These are phyloP conservation scores for Neurospora sp. DNA, from an alignment of 495 filamentous ascomycete genomes.

Conservation along the genomic window DNA sequence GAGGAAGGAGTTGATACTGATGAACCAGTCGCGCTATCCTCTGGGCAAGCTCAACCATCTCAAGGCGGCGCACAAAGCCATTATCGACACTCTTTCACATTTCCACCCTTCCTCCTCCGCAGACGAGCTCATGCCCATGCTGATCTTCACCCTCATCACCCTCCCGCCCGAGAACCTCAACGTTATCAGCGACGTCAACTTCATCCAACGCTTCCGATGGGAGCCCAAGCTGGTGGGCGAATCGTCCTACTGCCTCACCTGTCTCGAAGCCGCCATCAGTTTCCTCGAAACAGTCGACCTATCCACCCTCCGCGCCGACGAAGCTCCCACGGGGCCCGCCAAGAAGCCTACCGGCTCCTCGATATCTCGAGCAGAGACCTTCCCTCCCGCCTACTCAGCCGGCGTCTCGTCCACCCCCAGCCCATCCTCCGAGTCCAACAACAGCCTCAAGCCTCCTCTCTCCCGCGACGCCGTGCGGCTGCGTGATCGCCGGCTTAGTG, in stretches of 20 bases:
- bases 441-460: constrained; percentile 24
- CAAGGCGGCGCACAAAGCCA: constrained; percentile 80
- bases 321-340: constrained; percentile 49
- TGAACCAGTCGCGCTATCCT: constrained; percentile 81
- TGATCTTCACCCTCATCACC: constrained; percentile 91
- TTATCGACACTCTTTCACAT: constrained; percentile 74
- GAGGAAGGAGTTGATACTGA: constrained; percentile 61
- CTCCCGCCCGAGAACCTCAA: constrained; percentile 78
- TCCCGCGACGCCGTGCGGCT: constrained; percentile 32
- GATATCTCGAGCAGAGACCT: constrained; percentile 43
- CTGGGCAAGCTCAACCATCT: constrained; percentile 86
- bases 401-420: constrained; percentile 32
- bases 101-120: constrained; percentile 86
- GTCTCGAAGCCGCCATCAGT: constrained; percentile 86
- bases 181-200: constrained; percentile 84
- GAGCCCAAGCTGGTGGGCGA: constrained; percentile 82
- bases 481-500: constrained; percentile 57
- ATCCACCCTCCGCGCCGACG: constrained; percentile 79
- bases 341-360: constrained; percentile 43
- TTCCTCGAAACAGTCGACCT: constrained; percentile 98
- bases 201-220: constrained; percentile 88
- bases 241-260: constrained; percentile 91
- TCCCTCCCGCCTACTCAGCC: constrained; percentile 38
- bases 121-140: constrained; percentile 89
- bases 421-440: not conserved